Percentiles rank a stretch among this genome's conserved stretches.
These are phyloP conservation scores for Huntiella omanensis DNA, from an alignment of 2,329 filamentous ascomycete genomes.

Conservation along the genomic window DNA sequence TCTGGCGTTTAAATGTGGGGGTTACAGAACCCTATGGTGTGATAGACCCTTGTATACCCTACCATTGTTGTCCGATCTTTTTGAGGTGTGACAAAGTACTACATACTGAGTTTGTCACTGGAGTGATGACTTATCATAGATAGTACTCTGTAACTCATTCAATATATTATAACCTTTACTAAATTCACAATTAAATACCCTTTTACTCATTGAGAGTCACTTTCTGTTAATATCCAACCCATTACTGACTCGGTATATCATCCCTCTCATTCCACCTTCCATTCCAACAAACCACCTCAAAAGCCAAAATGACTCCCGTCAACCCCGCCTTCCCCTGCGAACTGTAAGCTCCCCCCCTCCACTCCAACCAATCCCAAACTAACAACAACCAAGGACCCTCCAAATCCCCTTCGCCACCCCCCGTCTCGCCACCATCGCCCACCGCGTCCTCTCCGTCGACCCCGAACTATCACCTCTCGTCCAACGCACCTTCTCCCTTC, in stretches of 20 bases:
- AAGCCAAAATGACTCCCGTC: conserved; percentile 21
- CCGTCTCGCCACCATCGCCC: conserved; percentile 58
- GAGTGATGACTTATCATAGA: no score
- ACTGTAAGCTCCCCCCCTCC: conserved; percentile 28
- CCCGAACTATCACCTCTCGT: conserved; percentile 76
- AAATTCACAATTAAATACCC: background rate
- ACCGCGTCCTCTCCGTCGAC: conserved; percentile 64
- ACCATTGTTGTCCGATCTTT: no score
- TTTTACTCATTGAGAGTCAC: background rate
- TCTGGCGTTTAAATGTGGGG: no score
- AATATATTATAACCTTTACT: background rate
- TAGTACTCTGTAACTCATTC: no score
- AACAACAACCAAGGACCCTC: conserved; percentile 36
- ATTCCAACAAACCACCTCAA: background rate
- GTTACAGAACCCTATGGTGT: no score
- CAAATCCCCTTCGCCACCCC: conserved; percentile 64
- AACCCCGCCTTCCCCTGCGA: conserved; percentile 41
- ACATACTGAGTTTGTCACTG: no score
- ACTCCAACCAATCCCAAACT: conserved; percentile 3
- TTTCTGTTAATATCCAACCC: no score
- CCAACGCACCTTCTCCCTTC: conserved; percentile 45
- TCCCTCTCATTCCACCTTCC: no score
- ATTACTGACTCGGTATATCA: no score
- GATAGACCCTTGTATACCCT: no score
- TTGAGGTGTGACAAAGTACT: no score